Base-by-base conservation (phyloP, 768 basidiomycete genomes). In the Melanogaster broomeanus region DNA sequence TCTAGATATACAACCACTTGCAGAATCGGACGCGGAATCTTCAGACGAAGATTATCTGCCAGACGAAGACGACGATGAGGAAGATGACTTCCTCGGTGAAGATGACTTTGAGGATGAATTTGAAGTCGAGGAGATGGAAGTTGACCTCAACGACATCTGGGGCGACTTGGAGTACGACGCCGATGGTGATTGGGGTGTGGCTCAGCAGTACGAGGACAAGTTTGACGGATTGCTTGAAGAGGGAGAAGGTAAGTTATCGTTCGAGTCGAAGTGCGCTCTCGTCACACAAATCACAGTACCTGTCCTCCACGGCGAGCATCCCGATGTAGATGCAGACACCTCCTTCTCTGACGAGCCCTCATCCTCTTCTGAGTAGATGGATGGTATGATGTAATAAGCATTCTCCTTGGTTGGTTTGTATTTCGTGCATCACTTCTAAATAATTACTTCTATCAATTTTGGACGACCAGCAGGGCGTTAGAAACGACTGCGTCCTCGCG, bases 1-100 rank as follows among this genome's bases (percentile, higher is more conserved):
- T 66, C 68, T 84, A 34, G 77, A 82, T 45, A 74, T 85, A 34
- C 68, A 64, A 4, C 76, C 77, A 2, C 71, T 72, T 2, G 72
- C 77, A 2, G 79, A 82, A 30, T 77, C 78, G 11, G 85, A 85
- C 58, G 76, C 79, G 61, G 87, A 85, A 60, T 85, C 81, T 4
- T 83, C 80, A 13, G 85, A 87, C 61, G 85, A 79, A 11, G 85
- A 87, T 66, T 87, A 86, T 57, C 63, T 85, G 19, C 85, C 84
- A 6, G 74, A 75, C 4, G 75, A 81, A 16, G 76, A 76, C 11
- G 77, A 79, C 18, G 68, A 67, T 6, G 63, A 66, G 35, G 79
- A 74, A 46, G 75, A 81, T 33, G 67, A 56, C 11, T 74, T 76
- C 59, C 45, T 57, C 56, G 45, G 79, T 79, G 48, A 67, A 34